A percentile compares a stretch with the other conserved stretches of the same genome.
These are phyloP conservation scores for Citrus sp. DNA, from an alignment of 345 rosid genomes.

Conservation along the genomic window DNA sequence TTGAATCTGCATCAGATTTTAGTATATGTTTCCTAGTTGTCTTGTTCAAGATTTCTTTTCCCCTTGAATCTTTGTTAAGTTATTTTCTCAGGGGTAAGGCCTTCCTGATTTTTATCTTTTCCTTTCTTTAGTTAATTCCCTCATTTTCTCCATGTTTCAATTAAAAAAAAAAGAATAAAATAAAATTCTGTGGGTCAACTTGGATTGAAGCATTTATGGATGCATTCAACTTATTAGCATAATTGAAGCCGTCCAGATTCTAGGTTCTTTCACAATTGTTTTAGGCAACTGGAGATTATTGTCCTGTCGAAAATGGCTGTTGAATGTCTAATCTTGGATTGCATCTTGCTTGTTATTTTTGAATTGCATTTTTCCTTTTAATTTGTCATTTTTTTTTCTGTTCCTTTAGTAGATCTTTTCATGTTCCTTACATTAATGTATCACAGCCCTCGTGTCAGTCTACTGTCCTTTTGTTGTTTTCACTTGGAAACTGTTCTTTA, in stretches of 20 bases:
- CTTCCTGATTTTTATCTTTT: background rate
- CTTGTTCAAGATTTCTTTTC: background rate
- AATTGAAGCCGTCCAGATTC: background rate
- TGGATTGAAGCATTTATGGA: background rate
- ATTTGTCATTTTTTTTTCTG: background rate
- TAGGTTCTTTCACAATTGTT: background rate
- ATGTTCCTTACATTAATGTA: background rate
- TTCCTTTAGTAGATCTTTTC: background rate
- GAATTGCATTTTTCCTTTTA: background rate
- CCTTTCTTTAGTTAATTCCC: too few species aligned
- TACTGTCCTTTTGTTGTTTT: background rate
- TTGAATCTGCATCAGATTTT: background rate
- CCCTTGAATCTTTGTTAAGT: conserved; percentile 4
- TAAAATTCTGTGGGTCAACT: background rate
- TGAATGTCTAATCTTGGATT: background rate
- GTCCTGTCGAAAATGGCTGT: background rate
- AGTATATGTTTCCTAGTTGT: background rate
- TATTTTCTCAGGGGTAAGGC: background rate
- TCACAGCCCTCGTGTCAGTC: background rate
- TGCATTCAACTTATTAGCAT: background rate
- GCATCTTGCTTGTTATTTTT: background rate
- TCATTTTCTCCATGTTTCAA: background rate
- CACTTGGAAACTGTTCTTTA: background rate
- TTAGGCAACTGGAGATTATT: background rate
- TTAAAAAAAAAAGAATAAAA: too few species aligned